Evolutionary conservation across 768 basidiomycete species (phyloP), one percentile per base, ranked within the genome.

Genomic region (Boletellus sp.): DNA sequence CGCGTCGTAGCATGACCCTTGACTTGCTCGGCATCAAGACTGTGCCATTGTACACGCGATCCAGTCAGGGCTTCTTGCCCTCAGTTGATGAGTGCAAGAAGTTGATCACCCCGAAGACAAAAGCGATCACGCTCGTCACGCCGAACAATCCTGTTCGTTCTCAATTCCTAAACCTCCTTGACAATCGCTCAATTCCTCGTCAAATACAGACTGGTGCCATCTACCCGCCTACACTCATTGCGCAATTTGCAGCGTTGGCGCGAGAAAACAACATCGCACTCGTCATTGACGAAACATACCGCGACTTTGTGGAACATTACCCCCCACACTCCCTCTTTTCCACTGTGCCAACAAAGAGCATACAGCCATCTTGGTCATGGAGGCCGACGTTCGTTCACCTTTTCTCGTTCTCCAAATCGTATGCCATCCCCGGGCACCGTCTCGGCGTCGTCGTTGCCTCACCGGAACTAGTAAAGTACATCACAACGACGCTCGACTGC

Each of bases 211-310:
- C 88, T 1, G 91, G 91, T 6, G 80, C 84, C 0, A 77, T 78
- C 1, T 90, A 90, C 57, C 65, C 84, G 0, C 75, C 79, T 0
- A 58, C 65, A 0, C 73, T 88, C 6, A 65, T 93, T 22, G 64
- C 71, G 0, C 68, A 77, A 5, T 93, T 91, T 55, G 77, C 78
- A 2, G 55, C 70, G 0, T 76, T 93, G 3, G 86, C 89, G 0
- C 68, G 60, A 19, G 69, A 75, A 44, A 64, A 74, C 23, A 71
- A 74, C 1, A 58, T 91, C 16, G 84, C 88, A 0, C 75, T 93
- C 20, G 74, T 93, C 33, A 42, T 94, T n/a, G 91, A 94, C 66
- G 90, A 92, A 68, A 93, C 91, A 1, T 94, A 94, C 66, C 78
- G 90, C 12, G 90, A 93, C 63, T 91, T 93, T 59, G 70, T 84